Evolutionary conservation across 2,329 filamentous ascomycete genomes (phyloP).

Genomic region (Aspergillus calidoustus): DNA sequence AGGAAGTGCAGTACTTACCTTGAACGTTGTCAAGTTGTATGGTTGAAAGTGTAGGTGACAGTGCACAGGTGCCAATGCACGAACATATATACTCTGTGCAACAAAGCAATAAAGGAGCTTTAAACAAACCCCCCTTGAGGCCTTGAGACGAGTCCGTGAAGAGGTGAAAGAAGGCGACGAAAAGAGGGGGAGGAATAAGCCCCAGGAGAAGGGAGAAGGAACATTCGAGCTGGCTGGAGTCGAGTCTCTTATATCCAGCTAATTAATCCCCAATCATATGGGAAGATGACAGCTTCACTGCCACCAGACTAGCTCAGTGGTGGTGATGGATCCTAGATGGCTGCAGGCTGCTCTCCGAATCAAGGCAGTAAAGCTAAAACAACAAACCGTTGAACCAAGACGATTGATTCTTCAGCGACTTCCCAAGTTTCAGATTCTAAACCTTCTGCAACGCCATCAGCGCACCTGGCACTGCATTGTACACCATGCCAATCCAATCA

Average conservation of each 20-base stretch:
- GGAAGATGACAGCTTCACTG: constrained; percentile 3
- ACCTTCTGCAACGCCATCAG: background rate
- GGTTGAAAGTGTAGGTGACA: background rate
- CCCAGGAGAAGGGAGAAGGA: background rate
- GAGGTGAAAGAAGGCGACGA: constrained; percentile 2
- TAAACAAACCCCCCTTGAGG: background rate
- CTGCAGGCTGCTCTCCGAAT: background rate
- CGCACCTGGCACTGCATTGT: background rate
- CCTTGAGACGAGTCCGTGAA: background rate
- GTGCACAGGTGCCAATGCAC: background rate
- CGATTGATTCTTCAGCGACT: background rate
- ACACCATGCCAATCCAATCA: constrained; percentile 9
- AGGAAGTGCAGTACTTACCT: background rate
- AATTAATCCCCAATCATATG: constrained; percentile 12
- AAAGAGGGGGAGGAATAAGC: constrained; percentile 9
- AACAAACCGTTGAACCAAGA: background rate
- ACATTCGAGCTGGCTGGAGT: background rate
- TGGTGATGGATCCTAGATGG: constrained; percentile 12
- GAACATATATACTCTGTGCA: background rate
- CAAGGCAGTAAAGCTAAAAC: background rate
- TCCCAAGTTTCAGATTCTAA: background rate
- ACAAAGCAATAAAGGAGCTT: background rate
- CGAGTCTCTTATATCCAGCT: background rate
- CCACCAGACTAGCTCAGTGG: constrained; percentile 4
- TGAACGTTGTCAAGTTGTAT: background rate